Base-by-base conservation (phyloP, 805 yeast genomes). In the Yarrowia bubula region DNA sequence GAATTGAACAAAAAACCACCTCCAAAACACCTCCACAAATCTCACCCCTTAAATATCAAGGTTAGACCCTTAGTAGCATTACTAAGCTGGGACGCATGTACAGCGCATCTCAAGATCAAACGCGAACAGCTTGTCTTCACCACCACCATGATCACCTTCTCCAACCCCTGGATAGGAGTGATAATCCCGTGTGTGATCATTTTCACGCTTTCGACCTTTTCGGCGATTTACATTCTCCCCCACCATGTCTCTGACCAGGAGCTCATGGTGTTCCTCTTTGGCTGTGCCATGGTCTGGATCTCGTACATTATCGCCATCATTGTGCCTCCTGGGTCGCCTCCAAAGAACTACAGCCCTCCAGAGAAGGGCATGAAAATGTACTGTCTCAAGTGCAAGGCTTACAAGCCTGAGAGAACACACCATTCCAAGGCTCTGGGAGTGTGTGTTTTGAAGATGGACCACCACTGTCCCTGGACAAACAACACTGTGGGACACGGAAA, bases 401-500 rank as follows among this genome's bases (percentile, higher is more conserved):
- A 82, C 75, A 92, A 92, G 73, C 97, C 97, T 0, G 93, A 87
- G 71, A 76, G 97, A 67, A 72, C 90, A 4, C 97, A 92, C 73
- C 97, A 92, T 76, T 92, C 97, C 74, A 87, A 87, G 70, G 81
- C 84, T 0, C 90, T 75, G 66, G 68, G 71, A n/a, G 70, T 68
- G 44, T 92, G 97, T 75, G 87, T 92, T n/a, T 74, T 92, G 66
- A 83, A 84, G 72, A 92, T 92, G 97, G 98, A 92, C 74, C 98
- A 92, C 73, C 97, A 92, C 76, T 87, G 88, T 38, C 97, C 97
- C 0, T 92, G 97, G 97, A 90, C 96, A 0, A 83, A 84, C 74
- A 92, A 90, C 72, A 92, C 97, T 72, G 93, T 92, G 18, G 98
- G 98, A 0, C 85, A 84, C 72, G 74, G 75, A 0, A 92, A 92